Conservation (phyloP, 768 basidiomycete species). For the Rhodotorula sphaerocarpa region DNA sequence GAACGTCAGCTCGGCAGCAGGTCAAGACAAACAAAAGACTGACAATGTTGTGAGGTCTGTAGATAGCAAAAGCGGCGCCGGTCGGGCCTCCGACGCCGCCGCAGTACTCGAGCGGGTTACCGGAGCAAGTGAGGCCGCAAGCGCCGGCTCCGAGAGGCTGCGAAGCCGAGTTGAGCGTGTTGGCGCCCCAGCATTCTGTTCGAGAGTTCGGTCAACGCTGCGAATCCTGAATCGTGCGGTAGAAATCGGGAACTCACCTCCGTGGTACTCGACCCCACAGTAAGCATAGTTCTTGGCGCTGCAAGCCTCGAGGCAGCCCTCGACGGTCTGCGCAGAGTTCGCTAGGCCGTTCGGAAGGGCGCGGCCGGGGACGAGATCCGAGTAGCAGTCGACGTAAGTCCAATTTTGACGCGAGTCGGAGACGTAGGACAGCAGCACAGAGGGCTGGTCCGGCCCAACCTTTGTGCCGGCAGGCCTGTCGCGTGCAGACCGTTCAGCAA, state of each 20-base stretch:
- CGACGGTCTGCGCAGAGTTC: constrained; percentile 39
- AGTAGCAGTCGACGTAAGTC: constrained; percentile 32
- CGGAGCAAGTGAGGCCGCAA: constrained; percentile 16
- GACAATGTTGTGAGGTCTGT: not conserved
- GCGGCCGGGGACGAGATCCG: constrained; percentile 22
- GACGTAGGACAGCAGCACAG: constrained; percentile 7
- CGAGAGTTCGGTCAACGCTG: no score
- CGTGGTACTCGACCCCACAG: constrained; percentile 37
- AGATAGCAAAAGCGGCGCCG: not conserved
- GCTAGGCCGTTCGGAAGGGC: constrained; percentile 18
- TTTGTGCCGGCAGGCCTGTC: constrained; percentile 10
- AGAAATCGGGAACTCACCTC: not conserved
- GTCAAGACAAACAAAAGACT: no score
- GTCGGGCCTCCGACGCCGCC: constrained; percentile 19
- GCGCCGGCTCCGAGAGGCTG: constrained; percentile 2
- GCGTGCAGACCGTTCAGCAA: not conserved
- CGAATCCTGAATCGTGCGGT: no score
- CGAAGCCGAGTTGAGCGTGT: constrained; percentile 12
- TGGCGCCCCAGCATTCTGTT: constrained; percentile 30
- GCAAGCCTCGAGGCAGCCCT: constrained; percentile 42
- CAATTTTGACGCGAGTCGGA: not conserved
- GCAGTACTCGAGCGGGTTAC: constrained; percentile 23
- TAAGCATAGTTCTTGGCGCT: constrained; percentile 39
- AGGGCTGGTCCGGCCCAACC: constrained; percentile 1
- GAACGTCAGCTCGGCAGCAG: no score